Conservation (phyloP, 371 early-diverging fungal species). For the Mucor plumbeus region DNA sequence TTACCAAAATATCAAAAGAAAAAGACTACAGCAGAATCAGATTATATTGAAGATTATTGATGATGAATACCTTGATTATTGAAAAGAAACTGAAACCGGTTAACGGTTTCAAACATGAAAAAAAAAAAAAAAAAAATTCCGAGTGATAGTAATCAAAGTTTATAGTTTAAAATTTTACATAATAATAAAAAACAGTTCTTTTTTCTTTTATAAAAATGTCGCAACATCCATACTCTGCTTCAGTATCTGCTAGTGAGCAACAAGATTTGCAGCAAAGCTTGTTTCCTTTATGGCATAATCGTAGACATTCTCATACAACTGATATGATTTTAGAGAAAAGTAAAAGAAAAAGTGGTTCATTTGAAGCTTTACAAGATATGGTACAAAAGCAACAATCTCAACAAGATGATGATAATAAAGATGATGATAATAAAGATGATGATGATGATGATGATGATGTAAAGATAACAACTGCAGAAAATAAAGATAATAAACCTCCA, state of each 20-base stretch:
- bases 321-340: conserved; percentile 5
- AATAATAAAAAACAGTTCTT: neutral
- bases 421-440: neutral
- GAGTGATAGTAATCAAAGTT: neutral
- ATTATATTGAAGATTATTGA: neutral
- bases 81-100: conserved; percentile 6
- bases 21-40: neutral
- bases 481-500: neutral
- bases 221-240: conserved; percentile 10
- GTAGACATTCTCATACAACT: conserved; percentile 1
- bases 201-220: neutral
- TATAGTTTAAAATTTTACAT: too few relatives aligned
- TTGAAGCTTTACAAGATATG: conserved; percentile 6
- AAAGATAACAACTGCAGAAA: neutral
- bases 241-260: neutral
- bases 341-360: conserved; percentile 7
- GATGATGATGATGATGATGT: neutral
- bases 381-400: conserved; percentile 1
- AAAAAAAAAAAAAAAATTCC: conserved; percentile 1
- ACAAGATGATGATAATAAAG: neutral
- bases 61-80: too few relatives aligned
- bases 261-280: neutral
- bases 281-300: conserved; percentile 13
- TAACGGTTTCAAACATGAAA: neutral
- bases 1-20: conserved; percentile 8